Percentiles rank a stretch among this genome's conserved stretches.
Evolutionary conservation across 2,329 filamentous ascomycete genomes (phyloP).

Genomic region (Botrytis aclada): DNA sequence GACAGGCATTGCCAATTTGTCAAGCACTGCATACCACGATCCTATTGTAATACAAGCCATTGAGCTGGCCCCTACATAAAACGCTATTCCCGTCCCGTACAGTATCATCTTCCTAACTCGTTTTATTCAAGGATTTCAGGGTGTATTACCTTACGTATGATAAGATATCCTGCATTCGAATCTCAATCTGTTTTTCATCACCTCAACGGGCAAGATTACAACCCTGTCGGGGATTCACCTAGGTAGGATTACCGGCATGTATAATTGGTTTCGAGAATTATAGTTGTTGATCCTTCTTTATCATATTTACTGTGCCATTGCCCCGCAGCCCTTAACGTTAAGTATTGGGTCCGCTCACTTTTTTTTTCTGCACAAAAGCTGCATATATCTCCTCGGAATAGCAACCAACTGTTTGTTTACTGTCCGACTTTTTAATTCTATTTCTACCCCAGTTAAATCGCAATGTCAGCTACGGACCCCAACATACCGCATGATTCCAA

Average conservation of each 20-base stretch:
- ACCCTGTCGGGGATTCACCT: not conserved
- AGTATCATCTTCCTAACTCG: not conserved
- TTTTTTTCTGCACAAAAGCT: not conserved
- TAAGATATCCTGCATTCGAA: not conserved
- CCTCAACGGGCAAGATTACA: not conserved
- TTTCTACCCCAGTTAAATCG: not conserved
- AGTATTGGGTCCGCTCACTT: not conserved
- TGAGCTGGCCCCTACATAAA: not conserved
- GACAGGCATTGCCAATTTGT: not conserved
- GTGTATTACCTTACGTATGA: not conserved
- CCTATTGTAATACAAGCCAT: not conserved
- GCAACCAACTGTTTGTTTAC: not conserved
- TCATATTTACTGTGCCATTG: not conserved
- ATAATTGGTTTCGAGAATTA: not conserved
- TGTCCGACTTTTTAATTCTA: not conserved
- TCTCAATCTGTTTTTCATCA: not conserved
- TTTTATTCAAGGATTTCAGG: not conserved
- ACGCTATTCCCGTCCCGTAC: not conserved
- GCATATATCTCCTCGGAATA: not conserved
- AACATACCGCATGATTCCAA: constrained; percentile 13
- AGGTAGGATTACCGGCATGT: not conserved
- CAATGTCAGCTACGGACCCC: not conserved
- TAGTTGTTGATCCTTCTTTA: not conserved
- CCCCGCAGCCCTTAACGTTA: not conserved
- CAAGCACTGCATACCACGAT: not conserved